These are phyloP conservation scores for Oryza coarctata DNA, from an alignment of 176 grass and related monocot species.

Conservation along the genomic window DNA sequence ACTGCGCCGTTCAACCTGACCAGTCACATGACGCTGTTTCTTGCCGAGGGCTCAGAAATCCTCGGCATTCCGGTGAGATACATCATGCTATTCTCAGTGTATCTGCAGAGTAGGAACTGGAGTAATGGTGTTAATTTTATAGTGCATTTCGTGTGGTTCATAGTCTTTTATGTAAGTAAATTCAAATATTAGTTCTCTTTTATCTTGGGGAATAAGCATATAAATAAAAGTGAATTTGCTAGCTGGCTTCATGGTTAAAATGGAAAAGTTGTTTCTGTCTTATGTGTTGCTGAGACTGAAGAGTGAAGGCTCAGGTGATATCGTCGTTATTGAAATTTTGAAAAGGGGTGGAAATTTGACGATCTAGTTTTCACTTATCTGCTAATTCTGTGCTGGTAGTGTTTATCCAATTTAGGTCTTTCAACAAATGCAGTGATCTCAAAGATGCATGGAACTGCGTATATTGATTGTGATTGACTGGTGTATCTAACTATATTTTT, in stretches of 20 bases:
- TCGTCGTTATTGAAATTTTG: background rate
- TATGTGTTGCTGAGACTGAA: background rate
- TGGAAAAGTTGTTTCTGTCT: background rate
- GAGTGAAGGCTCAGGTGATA: background rate
- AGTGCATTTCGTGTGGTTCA: background rate
- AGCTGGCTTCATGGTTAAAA: background rate
- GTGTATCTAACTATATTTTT: conserved; percentile 17
- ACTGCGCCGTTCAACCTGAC: conserved; percentile 95
- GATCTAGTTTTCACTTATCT: background rate
- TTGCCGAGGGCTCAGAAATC: conserved; percentile 74
- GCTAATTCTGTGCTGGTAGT: background rate
- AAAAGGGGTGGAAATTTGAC: background rate
- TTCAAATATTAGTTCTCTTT: conserved; percentile 4
- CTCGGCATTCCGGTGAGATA: conserved; percentile 71
- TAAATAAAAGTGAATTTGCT: conserved; percentile 2
- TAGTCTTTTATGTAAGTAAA: background rate
- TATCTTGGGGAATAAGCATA: background rate
- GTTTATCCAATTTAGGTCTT: background rate
- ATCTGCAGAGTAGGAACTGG: background rate
- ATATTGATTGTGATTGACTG: conserved; percentile 25
- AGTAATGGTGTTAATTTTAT: background rate
- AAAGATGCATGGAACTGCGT: background rate
- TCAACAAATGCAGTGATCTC: background rate
- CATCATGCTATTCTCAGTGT: background rate
- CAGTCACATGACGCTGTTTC: conserved; percentile 87